Conservation (phyloP, 345 rosid genomes). For the Eutrema heterophyllum region DNA sequence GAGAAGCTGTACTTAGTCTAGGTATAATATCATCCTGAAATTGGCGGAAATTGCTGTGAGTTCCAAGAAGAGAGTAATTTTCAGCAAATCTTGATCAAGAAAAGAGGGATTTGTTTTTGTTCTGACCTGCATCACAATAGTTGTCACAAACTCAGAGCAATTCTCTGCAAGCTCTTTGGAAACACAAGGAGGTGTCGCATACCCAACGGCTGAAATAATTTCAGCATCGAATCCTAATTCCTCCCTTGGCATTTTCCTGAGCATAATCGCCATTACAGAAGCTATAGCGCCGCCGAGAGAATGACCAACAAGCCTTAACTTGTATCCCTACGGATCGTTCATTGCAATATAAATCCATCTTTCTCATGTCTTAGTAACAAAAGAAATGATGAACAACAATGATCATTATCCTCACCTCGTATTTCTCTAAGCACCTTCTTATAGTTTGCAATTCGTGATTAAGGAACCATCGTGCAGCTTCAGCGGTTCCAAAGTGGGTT, state of each 20-base stretch:
- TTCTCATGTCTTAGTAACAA: constrained; percentile 7
- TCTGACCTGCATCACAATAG: constrained; percentile 90
- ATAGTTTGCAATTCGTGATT: constrained; percentile 67
- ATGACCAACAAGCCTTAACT: constrained; percentile 93
- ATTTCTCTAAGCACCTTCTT: constrained; percentile 57
- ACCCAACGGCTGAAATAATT: constrained; percentile 78
- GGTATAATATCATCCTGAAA: constrained; percentile 87
- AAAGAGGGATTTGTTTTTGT: neutral
- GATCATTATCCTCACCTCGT: constrained; percentile 46
- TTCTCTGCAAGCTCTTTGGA: constrained; percentile 83
- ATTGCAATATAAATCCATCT: constrained; percentile 29
- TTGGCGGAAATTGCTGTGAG: neutral
- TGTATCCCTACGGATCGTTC: constrained; percentile 64
- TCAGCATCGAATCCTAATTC: constrained; percentile 82
- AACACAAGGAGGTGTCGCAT: constrained; percentile 91
- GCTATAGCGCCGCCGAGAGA: constrained; percentile 94
- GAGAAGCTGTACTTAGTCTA: constrained; percentile 67
- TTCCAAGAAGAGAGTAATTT: neutral
- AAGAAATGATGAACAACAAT: neutral
- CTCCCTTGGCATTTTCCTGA: constrained; percentile 55
- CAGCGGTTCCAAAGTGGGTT: constrained; percentile 93
- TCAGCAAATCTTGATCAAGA: neutral
- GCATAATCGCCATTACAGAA: constrained; percentile 80
- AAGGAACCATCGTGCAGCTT: constrained; percentile 97
- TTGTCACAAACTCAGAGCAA: constrained; percentile 81